These are phyloP conservation scores for Isabelozyma gotoi DNA, from an alignment of 805 yeast species.

Conservation along the genomic window DNA sequence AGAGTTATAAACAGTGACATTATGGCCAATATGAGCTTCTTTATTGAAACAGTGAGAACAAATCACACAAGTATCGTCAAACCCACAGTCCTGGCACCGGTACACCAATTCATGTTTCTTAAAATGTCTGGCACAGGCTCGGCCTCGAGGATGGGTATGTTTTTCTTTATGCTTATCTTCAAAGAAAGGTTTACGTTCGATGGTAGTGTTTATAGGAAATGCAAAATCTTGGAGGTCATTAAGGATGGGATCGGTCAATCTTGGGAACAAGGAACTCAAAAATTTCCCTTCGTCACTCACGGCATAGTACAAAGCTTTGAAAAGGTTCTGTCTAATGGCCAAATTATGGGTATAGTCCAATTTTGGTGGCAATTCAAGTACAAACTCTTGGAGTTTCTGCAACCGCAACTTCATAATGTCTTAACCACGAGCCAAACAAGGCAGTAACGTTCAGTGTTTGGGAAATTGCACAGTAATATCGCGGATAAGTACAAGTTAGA, in stretches of 20 bases:
- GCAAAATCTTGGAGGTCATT: slow-evolving; percentile 9
- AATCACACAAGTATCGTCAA: slow-evolving; percentile 75
- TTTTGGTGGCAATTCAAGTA: slow-evolving; percentile 23
- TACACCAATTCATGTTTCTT: slow-evolving; percentile 64
- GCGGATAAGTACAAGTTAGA: too few species aligned
- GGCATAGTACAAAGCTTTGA: slow-evolving; percentile 30
- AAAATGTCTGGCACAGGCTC: slow-evolving; percentile 68
- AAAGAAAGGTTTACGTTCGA: slow-evolving; percentile 12
- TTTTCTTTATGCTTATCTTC: slow-evolving; percentile 4
- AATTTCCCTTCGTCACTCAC: slow-evolving; percentile 38
- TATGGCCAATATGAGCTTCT: slow-evolving; percentile 66
- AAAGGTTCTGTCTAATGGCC: slow-evolving; percentile 19
- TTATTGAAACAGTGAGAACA: slow-evolving; percentile 73
- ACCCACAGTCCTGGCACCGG: slow-evolving; percentile 73
- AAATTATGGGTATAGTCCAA: slow-evolving; percentile 11
- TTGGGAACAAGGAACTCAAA: slow-evolving; percentile 33
- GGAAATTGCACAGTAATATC: too few species aligned
- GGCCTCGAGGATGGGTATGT: slow-evolving; percentile 51
- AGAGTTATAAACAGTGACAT: slow-evolving; percentile 54
- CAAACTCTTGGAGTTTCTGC: slow-evolving; percentile 10
- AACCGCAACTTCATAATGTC: background rate
- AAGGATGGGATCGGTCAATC: slow-evolving; percentile 16
- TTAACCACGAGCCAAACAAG: too few species aligned
- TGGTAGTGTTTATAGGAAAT: slow-evolving; percentile 7
- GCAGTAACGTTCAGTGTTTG: too few species aligned